Percentiles rank a stretch among this genome's conserved stretches.
These are phyloP conservation scores for Metarhizium robertsii DNA, from an alignment of 2,329 filamentous ascomycete species.

Conservation along the genomic window DNA sequence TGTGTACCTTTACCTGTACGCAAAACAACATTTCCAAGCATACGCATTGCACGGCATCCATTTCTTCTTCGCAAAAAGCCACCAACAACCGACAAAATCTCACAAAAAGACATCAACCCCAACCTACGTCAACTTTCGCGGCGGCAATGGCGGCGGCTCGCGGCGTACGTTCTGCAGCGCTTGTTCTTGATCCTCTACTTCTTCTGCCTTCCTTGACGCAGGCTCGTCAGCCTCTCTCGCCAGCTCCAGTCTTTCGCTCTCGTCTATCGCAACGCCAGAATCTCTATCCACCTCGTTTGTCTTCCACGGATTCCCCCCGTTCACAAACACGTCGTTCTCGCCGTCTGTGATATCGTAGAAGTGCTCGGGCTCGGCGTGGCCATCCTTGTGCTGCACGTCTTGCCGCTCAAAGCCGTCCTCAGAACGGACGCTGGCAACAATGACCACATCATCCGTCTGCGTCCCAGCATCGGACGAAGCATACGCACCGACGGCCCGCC, in stretches of 20 bases:
- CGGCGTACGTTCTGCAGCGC: neutral
- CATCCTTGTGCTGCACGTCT: neutral
- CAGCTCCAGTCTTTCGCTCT: neutral
- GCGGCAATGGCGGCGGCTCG: neutral
- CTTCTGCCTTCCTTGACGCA: neutral
- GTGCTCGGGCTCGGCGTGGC: neutral
- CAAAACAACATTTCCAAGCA: neutral
- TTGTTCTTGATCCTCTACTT: neutral
- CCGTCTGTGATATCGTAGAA: neutral
- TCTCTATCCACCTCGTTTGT: neutral
- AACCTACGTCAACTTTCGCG: neutral
- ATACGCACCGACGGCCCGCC: conserved; percentile 10
- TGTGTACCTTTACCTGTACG: no score
- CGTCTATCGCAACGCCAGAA: neutral
- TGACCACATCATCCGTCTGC: conserved; percentile 15
- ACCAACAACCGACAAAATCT: neutral
- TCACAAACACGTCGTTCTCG: conserved; percentile 1
- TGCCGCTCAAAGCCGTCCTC: neutral
- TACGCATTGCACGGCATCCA: no score
- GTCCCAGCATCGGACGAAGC: conserved; percentile 17
- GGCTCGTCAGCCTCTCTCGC: neutral
- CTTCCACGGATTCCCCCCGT: conserved; percentile 3
- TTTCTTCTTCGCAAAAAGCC: no score
- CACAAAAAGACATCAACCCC: neutral
- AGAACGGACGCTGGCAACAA: neutral